phyloP scores from a whole-genome alignment of 1,284 basidiomycete genomes.

The Leccinum pachyderme region DNA sequence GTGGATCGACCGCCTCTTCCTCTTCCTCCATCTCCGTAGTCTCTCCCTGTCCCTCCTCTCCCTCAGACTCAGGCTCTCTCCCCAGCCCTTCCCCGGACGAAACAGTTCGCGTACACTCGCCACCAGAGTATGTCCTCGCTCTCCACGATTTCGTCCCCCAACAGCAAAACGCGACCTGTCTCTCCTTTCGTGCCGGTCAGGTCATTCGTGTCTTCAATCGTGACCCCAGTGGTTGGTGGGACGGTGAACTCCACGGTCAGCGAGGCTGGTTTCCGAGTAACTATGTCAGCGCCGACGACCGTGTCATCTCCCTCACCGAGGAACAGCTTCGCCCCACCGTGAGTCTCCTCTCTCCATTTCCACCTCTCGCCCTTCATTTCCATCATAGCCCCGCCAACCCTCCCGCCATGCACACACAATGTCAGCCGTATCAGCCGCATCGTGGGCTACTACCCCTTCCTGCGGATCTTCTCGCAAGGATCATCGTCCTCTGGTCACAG shows the following conservation, averaged over 20 bases:
- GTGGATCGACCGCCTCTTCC: conserved; percentile 53
- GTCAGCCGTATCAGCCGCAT: conserved; percentile 50
- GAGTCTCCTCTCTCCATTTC: conserved; percentile 28
- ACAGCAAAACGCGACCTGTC: conserved; percentile 73
- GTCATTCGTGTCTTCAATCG: conserved; percentile 87
- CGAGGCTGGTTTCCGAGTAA: conserved; percentile 99
- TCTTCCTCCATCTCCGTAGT: conserved; percentile 52
- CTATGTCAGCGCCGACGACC: conserved; percentile 69
- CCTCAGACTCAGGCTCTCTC: conserved; percentile 49
- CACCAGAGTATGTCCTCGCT: conserved; percentile 73
- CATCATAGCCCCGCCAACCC: conserved; percentile 23
- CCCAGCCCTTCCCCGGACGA: conserved; percentile 42
- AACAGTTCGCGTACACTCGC: conserved; percentile 39
- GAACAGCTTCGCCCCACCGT: conserved; percentile 48
- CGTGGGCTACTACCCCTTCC: conserved; percentile 53
- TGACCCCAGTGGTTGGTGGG: conserved; percentile 96
- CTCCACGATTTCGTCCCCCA: conserved; percentile 85
- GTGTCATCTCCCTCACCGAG: conserved; percentile 50
- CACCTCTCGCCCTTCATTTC: not conserved
- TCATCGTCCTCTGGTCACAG: conserved; percentile 46
- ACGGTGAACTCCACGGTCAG: conserved; percentile 84
- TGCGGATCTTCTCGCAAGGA: conserved; percentile 35
- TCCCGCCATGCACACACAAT: conserved; percentile 46
- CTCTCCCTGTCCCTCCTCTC: conserved; percentile 49
- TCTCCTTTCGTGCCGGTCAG: conserved; percentile 87